Base-by-base conservation (phyloP, 2,329 filamentous ascomycete species). In the Hortaea sp. region DNA sequence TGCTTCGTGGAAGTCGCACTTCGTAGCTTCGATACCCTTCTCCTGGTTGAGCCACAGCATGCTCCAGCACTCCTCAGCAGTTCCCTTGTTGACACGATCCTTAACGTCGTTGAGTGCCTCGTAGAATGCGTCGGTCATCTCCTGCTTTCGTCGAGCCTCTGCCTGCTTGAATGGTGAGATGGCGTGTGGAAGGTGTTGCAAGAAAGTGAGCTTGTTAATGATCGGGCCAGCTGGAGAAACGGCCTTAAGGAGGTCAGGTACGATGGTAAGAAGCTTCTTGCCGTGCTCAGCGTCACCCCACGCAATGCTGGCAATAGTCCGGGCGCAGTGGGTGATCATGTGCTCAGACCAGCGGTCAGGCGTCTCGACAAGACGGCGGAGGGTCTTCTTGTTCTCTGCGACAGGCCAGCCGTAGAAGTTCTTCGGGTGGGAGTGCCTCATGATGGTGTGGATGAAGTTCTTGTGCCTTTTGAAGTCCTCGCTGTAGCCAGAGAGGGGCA, bases 361-460 rank as follows among this genome's bases (percentile, higher is more conserved):
- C 34, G 47, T 44, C 45, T 63, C 59, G 12, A 63, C 41, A 32
- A 63, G 46, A 45, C 61, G 58, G 30, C 58, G 55, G 37, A 63
- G 49, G 10, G 61, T 63, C 39, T 51, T 51, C 56, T 61, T 63
- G 57, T 63, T 63, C 57, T 63, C 61, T 2, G 49, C 35, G n/a
- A 50, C 52, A 4, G 61, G 61, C 50, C 54, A 60, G 43, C 57
- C 57, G 48, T 61, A 63, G 53, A 63, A 63, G 7, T 49, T 47
- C 35, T 57, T 55, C 10, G 58, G 58, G 41, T 53, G 51, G 31
- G 59, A 53, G 45, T 62, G 53, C 41, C 57, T 52, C 58, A 62
- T 63, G 48, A 63, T 61, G 41, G 54, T 43, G 51, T 63, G 61
- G 52, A 63, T 63, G 54, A 63, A 63, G 56, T 63, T 63, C 56